phyloP scores from a whole-genome alignment of 306 rosid species.

The Vigna angularis region DNA sequence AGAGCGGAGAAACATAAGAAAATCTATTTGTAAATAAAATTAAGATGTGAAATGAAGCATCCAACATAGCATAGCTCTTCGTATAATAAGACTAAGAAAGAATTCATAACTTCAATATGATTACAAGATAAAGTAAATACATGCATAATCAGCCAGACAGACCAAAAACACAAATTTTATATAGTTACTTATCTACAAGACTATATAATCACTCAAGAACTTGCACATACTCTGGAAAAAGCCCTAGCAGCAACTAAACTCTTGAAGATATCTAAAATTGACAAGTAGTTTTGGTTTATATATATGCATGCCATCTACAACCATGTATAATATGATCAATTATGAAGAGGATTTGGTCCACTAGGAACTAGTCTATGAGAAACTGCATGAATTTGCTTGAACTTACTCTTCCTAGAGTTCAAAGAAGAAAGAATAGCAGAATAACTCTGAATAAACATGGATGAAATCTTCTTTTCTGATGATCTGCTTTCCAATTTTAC shows the following conservation, averaged over 20 bases:
- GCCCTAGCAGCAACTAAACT: background rate
- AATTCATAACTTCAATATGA: background rate
- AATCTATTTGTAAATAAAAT: background rate
- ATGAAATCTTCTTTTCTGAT: slow-evolving; percentile 46
- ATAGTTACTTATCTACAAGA: background rate
- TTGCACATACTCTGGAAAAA: slow-evolving; percentile 7
- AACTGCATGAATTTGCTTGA: slow-evolving; percentile 54
- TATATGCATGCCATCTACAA: slow-evolving; percentile 6
- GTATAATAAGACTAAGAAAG: too few species aligned
- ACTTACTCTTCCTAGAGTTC: slow-evolving; percentile 44
- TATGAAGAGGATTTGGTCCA: slow-evolving; percentile 85
- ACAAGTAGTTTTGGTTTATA: slow-evolving; percentile 17
- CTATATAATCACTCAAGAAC: background rate
- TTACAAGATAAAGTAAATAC: slow-evolving; percentile 1
- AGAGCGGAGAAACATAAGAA: background rate
- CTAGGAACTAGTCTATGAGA: slow-evolving; percentile 60
- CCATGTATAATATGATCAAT: slow-evolving; percentile 44
- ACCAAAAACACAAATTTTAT: slow-evolving; percentile 20
- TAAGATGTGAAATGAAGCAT: background rate
- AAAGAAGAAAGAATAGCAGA: slow-evolving; percentile 52
- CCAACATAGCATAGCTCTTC: background rate
- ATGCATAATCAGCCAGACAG: background rate
- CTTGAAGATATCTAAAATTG: slow-evolving; percentile 21
- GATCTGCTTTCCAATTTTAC: slow-evolving; percentile 41
- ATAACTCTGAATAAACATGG: slow-evolving; percentile 47